Base-by-base conservation (phyloP, 2,329 filamentous ascomycete species). In the Penicillium sp. region DNA sequence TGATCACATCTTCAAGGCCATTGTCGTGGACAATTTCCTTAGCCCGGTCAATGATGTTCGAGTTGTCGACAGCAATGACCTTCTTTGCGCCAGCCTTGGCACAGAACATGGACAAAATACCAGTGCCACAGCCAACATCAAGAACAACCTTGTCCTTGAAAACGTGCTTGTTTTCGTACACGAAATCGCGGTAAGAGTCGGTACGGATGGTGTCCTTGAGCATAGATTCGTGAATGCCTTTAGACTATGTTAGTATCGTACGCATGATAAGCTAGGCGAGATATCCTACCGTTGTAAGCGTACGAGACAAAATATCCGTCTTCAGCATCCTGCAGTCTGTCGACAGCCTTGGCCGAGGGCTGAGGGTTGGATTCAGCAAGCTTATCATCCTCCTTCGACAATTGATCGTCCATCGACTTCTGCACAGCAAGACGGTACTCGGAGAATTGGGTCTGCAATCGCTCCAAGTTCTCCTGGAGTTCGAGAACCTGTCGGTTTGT, bases 181-280 rank as follows among this genome's bases (percentile, higher is more conserved):
- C 92, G 72, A 97, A 96, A 76, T 97, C 92, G 45, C 92, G 87
- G 76, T 97, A 97, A 3, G 91, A 88, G 68, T 96, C 90, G 11
- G 92, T 97, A 50, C 92, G 88, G 40, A 96, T 82, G 0, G 84
- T 81, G 70, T 97, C 92, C 73, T 96, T 96, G 60, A 97, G 83
- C 92, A 97, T 97, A 8, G 89, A 92, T 71, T 96, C 91, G 73
- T 97, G 92, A 55, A 97, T 97, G 56, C 91, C 90, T 89, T 70
- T n/a, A 19, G 7, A 36, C 15, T 3, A 33, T 41, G 29, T 64
- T 54, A 65, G 61, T 16, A 44, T 48, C 13, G 27, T 31, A 25
- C 45, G 15, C n/a, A 21, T 34, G 23, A 21, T 23, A 5, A 16
- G 8, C 1, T 23, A 13, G 8, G 29, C 16, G 6, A 13, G 21